Evolutionary conservation across 2,329 filamentous ascomycete species (phyloP).

Genomic region (Mycocentrospora acerina): DNA sequence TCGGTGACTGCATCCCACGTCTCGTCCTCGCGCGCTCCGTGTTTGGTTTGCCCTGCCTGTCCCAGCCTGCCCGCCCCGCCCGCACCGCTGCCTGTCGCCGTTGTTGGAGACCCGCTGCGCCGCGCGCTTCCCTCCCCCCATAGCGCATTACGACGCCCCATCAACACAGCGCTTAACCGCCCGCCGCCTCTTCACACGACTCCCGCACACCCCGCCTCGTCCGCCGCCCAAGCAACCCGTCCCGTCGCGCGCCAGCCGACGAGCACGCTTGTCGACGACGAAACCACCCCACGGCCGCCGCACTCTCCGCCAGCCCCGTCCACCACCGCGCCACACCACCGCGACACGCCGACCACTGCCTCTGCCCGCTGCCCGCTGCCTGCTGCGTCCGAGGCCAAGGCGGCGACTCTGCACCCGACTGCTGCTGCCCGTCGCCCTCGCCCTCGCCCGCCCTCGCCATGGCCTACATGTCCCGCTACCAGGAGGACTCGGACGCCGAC

Average conservation of each 20-base stretch:
- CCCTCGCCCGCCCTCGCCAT: constrained; percentile 14
- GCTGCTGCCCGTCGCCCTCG: constrained; percentile 7
- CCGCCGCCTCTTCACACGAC: constrained; percentile 6
- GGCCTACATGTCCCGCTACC: constrained; percentile 58
- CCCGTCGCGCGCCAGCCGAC: no score
- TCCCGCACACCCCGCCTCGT: constrained; percentile 7
- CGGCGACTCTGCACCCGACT: constrained; percentile 14
- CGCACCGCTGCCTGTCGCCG: no score
- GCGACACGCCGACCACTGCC: constrained; percentile 12
- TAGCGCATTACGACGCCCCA: no score
- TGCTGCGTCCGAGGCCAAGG: constrained; percentile 25
- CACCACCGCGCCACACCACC: constrained; percentile 10
- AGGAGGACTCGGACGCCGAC: constrained; percentile 71
- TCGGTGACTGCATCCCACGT: no score
- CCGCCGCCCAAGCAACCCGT: not conserved
- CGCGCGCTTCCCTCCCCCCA: constrained; percentile 8
- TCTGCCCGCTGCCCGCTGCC: constrained; percentile 19
- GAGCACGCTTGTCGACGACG: no score
- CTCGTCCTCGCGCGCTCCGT: not conserved
- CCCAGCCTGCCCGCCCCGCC: not conserved
- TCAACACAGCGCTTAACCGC: constrained; percentile 14
- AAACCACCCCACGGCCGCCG: no score
- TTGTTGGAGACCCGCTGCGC: not conserved
- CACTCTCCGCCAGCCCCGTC: not conserved
- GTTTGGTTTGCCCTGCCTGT: not conserved